Base-by-base conservation (phyloP, 148 eudicot species). In the Rhododendron ovatum region DNA sequence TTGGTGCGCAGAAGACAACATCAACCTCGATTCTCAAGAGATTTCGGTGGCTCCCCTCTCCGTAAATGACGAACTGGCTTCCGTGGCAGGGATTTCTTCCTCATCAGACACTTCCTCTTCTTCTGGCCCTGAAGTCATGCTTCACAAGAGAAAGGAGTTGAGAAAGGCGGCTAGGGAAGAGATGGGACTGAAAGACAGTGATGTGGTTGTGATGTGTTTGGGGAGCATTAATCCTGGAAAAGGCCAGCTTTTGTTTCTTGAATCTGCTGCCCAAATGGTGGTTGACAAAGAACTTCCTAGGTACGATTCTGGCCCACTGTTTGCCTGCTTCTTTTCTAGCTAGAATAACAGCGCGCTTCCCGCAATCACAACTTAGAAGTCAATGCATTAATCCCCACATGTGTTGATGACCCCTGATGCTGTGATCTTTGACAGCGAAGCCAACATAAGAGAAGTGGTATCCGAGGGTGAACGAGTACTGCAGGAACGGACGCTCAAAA, bases 161-260 rank as follows among this genome's bases (percentile, higher is more conserved):
- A 89, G 98, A 85, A 87, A 88, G 83, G 91, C 94, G 78, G 98
- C 94, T 50, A 89, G 99, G 78, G 89, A 94, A 87, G 96, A 98
- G 82, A 95, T 98, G 98, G 99, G 99, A 18, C 81, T 98, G 90
- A 89, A 88, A 35, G 97, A 95, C 84, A 87, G 91, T 82, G 99
- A 95, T 59, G 92, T 98, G 97, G 95, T 98, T 82, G 97, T 93
- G 20, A 87, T 94, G 86, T 80, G 98, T 83, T 90, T 98, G 81
- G 93, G 99, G 85, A 95, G 99, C 91, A 95, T 98, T 83, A 98
- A 94, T 89, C 90, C 98, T 82, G 92, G 94, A 65, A 98, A 98
- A 91, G 99, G 99, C 79, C 99, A 98, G 83, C 89, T 95, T 82
- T 88, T 94, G 88, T 92, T 98, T 78, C 93, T 98, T 88, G 98